These are phyloP conservation scores for Solanum clarkiae DNA, from an alignment of 257 asterid species.

Conservation along the genomic window DNA sequence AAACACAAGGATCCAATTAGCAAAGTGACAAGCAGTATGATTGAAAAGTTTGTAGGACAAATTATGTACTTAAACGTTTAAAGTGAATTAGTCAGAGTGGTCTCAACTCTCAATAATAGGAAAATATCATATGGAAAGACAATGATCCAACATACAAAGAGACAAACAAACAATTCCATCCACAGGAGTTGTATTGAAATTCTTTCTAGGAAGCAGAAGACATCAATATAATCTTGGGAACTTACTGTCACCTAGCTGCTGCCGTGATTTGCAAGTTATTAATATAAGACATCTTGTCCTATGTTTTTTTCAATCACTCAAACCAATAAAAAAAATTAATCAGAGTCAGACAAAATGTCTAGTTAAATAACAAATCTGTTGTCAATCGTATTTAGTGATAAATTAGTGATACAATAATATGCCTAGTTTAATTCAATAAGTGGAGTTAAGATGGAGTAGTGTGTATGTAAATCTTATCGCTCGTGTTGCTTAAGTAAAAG, in stretches of 20 bases:
- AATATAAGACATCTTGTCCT: not conserved
- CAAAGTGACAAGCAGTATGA: not conserved
- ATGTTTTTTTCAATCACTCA: not conserved
- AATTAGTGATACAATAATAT: not conserved
- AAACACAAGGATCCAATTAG: not conserved
- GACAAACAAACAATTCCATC: not conserved
- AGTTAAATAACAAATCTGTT: not conserved
- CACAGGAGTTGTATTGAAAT: not conserved
- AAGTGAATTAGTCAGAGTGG: not conserved
- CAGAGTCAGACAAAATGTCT: too few relatives aligned
- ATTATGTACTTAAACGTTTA: not conserved
- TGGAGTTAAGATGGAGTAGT: too few relatives aligned
- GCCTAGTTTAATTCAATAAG: too few relatives aligned
- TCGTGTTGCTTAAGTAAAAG: not conserved
- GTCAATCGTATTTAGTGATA: too few relatives aligned
- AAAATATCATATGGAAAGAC: not conserved
- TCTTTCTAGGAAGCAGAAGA: not conserved
- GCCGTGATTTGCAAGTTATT: not conserved
- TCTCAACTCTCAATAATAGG: not conserved
- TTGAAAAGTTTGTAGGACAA: not conserved
- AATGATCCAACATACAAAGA: not conserved
- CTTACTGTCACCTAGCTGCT: not conserved
- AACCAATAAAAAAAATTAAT: too few relatives aligned
- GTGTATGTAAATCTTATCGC: not conserved
- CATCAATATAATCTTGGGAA: not conserved